Evolutionary conservation across 371 early-diverging fungal species (phyloP).

Genomic region (Syncephalis fuscata): DNA sequence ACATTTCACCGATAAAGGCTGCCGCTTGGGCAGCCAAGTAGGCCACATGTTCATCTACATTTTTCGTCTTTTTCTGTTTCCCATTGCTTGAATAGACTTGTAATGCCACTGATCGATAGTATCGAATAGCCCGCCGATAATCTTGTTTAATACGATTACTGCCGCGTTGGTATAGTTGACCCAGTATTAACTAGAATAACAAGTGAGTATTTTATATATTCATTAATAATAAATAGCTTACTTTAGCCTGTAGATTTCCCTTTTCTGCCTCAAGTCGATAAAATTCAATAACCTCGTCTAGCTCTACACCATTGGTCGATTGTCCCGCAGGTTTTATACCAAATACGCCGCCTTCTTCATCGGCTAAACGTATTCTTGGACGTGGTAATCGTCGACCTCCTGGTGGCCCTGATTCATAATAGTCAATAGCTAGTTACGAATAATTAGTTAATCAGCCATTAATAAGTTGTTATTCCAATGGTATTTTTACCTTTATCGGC

Average conservation of each 20-base stretch:
- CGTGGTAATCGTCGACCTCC: constrained; percentile 58
- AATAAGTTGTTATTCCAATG: not conserved
- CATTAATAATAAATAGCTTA: constrained; percentile 9
- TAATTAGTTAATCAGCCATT: not conserved
- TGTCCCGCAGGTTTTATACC: constrained; percentile 45
- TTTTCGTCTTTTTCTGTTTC: constrained; percentile 1
- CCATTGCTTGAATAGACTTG: constrained; percentile 7
- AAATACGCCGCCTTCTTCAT: constrained; percentile 65
- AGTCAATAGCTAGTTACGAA: constrained; percentile 31
- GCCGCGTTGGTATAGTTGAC: constrained; percentile 67
- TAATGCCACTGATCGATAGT: constrained; percentile 26
- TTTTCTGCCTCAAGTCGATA: constrained; percentile 56
- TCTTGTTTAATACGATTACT: constrained; percentile 40
- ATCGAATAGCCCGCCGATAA: constrained; percentile 39
- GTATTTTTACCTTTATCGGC: constrained; percentile 54
- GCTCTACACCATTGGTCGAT: constrained; percentile 17
- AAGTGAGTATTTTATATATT: not conserved
- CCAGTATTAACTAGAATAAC: constrained; percentile 16
- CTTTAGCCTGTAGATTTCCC: constrained; percentile 42
- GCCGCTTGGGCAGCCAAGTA: constrained; percentile 47
- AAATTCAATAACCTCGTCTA: constrained; percentile 67
- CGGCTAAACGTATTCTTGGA: constrained; percentile 50
- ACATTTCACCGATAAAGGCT: constrained; percentile 71
- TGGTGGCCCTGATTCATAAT: constrained; percentile 63
- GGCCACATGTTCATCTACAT: constrained; percentile 5